phyloP scores from a whole-genome alignment of 306 rosid species.

The Cajanus cajan region DNA sequence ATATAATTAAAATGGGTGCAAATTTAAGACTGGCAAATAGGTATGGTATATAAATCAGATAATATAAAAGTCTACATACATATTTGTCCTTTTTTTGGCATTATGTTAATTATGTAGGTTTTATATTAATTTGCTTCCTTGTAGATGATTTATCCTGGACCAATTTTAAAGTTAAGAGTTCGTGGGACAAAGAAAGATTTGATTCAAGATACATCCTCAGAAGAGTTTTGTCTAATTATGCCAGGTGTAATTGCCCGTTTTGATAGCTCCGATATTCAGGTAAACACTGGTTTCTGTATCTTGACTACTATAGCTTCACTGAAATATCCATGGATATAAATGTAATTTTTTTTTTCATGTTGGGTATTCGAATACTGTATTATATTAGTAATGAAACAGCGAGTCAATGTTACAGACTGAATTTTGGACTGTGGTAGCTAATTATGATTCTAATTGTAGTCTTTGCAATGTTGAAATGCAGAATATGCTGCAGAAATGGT shows the following conservation, averaged over 20 bases:
- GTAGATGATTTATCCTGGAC: conserved; percentile 76
- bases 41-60: not conserved
- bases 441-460: conserved; percentile 26
- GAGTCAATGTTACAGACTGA: conserved; percentile 9
- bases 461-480: conserved; percentile 43
- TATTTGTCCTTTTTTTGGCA: not conserved
- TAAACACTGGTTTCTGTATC: conserved; percentile 25
- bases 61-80: not conserved
- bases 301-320: not conserved
- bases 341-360: not conserved
- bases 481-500: conserved; percentile 82
- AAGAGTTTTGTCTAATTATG: conserved; percentile 85
- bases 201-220: conserved; percentile 70
- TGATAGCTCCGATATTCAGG: conserved; percentile 88
- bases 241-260: conserved; percentile 83
- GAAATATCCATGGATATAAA: conserved; percentile 12
- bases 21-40: not conserved
- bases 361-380: not conserved
- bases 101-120: not conserved
- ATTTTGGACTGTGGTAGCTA: conserved; percentile 15
- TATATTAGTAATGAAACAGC: not conserved
- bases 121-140: conserved; percentile 17
- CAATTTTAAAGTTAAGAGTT: conserved; percentile 75
- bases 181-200: conserved; percentile 86
- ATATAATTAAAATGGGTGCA: not conserved